Conservation (phyloP, 768 basidiomycete species). For the Phaffia tasmanica region DNA sequence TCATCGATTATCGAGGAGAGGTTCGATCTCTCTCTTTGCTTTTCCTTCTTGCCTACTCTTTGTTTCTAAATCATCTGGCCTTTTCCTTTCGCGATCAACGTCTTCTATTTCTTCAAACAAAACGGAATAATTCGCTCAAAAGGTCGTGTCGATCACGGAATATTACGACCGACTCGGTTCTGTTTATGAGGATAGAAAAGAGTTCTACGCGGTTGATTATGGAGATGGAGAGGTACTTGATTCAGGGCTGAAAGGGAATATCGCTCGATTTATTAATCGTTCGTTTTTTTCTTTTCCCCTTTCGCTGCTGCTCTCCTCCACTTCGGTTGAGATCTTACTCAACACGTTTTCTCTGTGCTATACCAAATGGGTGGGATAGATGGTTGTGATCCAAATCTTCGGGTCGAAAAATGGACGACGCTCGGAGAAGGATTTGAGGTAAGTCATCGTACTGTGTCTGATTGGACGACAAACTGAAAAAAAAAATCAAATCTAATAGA, state of each 20-base stretch:
- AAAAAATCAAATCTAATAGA: no score
- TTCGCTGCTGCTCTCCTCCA: neutral
- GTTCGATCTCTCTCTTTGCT: constrained; percentile 23
- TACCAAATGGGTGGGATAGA: neutral
- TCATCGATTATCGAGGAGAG: constrained; percentile 40
- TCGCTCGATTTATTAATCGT: constrained; percentile 41
- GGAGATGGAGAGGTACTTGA: constrained; percentile 40
- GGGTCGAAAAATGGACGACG: constrained; percentile 37
- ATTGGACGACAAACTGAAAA: no score
- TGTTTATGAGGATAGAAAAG: constrained; percentile 33
- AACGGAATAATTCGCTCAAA: neutral
- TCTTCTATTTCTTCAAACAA: neutral
- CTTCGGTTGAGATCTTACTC: neutral
- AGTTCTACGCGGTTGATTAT: constrained; percentile 41
- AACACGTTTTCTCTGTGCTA: neutral
- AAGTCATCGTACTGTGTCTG: no score
- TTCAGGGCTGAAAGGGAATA: constrained; percentile 39
- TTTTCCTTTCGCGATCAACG: neutral
- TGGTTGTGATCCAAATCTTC: constrained; percentile 38
- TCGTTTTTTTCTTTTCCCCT: constrained; percentile 12
- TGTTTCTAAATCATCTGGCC: neutral
- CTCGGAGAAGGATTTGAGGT: constrained; percentile 34
- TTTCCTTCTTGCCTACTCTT: neutral
- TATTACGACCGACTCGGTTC: constrained; percentile 34
- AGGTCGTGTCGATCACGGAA: constrained; percentile 35